Evolutionary conservation across 2,329 filamentous ascomycete species (phyloP), one percentile per base, ranked within the genome.

Genomic region (Eutypella sp.): DNA sequence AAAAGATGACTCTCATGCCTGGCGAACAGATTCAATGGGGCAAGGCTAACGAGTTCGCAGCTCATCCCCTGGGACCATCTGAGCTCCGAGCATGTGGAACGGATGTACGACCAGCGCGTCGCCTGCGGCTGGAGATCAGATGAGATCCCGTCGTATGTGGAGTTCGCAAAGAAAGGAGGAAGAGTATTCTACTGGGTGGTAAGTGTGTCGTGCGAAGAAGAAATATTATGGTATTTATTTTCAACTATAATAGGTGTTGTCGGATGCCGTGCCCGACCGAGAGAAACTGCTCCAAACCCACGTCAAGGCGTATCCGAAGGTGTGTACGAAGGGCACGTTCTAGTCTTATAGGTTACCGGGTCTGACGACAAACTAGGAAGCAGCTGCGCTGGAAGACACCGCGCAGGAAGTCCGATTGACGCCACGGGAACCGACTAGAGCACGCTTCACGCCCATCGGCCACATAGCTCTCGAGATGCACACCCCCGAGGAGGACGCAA

Each of bases 61-160:
- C 61, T 75, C 33, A 57, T 75, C 18, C 71, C 72, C 8, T 76
- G 68, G 67, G 71, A 76, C 47, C 57, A 67, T 9, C 54, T 51
- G 15, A 68, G 63, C 38, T 58, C 61, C 8, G 56, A 58, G n/a
- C 72, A 75, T 44, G 56, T 62, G 27, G 49, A 67, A 45, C 61
- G 72, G 31, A 56, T 75, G 55, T 57, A 64, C 33, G 61, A 67
- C 23, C 72, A 75, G 54, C 67, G 73, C 13, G 53, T 73, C 11
- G 66, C 67, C 3, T 76, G 72, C 49, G 69, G 70, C 15, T 76
- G 72, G 72, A 61, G 66, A 34, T 45, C 53, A 11, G 61, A 71
- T 4, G 52, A 62, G 23, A 65, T 75, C 13, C 56, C 53, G 13
- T 49, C 52, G 39, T 72, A 66, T 65, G 60, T 57, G 43, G 54